A percentile compares a stretch with the other conserved stretches of the same genome.
Conservation (phyloP, 768 basidiomycete genomes). For the Suillus subaureus region DNA sequence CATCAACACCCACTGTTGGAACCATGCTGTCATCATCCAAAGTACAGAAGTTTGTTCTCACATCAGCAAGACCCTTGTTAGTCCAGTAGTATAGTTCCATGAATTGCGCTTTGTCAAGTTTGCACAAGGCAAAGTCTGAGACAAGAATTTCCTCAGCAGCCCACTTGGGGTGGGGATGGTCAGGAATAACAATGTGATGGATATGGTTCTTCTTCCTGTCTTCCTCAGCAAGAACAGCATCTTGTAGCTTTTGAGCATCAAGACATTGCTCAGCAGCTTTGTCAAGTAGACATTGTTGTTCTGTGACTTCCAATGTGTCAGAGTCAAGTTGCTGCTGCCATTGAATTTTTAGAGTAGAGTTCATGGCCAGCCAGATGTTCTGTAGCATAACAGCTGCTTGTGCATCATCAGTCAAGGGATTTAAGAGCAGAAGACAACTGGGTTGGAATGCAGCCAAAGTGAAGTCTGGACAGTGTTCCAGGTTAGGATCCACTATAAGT, state of each 20-base stretch:
- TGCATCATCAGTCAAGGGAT: too few species aligned
- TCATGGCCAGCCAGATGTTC: neutral
- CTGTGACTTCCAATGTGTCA: accelerated
- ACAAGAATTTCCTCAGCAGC: neutral
- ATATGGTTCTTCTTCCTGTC: neutral
- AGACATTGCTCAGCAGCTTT: accelerated
- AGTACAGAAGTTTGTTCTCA: accelerated
- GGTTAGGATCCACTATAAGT: too few species aligned
- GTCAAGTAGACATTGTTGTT: neutral
- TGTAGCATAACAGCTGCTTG: neutral
- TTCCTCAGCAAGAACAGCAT: accelerated
- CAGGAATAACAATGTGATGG: neutral
- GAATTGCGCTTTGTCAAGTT: neutral
- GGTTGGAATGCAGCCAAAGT: too few species aligned
- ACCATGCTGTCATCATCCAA: neutral
- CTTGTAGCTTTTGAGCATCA: neutral
- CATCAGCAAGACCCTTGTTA: neutral
- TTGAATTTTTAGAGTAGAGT: accelerated
- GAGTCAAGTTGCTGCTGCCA: neutral
- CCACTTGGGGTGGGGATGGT: accelerated
- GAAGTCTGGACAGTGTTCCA: too few species aligned
- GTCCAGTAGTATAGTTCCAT: neutral
- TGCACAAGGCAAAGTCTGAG: neutral
- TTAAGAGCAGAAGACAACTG: accelerated
- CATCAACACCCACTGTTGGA: neutral